Conservation (phyloP, 306 rosid genomes). For the Elaeagnus macrophylla region DNA sequence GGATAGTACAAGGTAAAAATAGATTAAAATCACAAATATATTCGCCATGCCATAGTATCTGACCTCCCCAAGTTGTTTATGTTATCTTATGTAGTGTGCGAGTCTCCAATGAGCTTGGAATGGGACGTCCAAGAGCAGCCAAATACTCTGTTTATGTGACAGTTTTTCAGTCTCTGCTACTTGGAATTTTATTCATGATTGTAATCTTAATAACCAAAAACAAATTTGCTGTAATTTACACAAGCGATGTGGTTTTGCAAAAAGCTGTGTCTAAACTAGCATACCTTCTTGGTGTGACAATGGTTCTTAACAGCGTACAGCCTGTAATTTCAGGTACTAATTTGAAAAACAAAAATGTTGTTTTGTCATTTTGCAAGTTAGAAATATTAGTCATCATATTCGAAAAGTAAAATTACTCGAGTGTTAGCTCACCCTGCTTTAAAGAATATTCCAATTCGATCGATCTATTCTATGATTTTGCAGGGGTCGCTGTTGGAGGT, state of each 20-base stretch:
- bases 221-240: constrained; percentile 18
- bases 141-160: constrained; percentile 66
- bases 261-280: constrained; percentile 18
- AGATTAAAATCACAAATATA: too few species aligned
- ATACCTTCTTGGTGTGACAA: constrained; percentile 25
- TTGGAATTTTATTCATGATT: constrained; percentile 29
- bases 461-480: too few species aligned
- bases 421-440: too few species aligned
- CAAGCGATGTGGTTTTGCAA: constrained; percentile 23
- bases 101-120: constrained; percentile 69
- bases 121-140: constrained; percentile 63
- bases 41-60: background rate
- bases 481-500: constrained; percentile 50
- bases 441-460: too few species aligned
- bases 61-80: background rate
- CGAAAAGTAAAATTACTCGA: too few species aligned
- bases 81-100: constrained; percentile 30
- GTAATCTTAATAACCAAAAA: constrained; percentile 18
- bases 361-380: too few species aligned
- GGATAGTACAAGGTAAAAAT: too few species aligned
- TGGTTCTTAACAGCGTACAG: constrained; percentile 31
- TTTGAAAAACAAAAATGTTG: too few species aligned
- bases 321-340: constrained; percentile 36
- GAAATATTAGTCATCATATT: too few species aligned
- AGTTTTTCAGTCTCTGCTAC: constrained; percentile 31